Percentiles rank a stretch among this genome's conserved stretches.
Conservation (phyloP, 2,329 filamentous ascomycete genomes). For the Penicillium griseofulvum region DNA sequence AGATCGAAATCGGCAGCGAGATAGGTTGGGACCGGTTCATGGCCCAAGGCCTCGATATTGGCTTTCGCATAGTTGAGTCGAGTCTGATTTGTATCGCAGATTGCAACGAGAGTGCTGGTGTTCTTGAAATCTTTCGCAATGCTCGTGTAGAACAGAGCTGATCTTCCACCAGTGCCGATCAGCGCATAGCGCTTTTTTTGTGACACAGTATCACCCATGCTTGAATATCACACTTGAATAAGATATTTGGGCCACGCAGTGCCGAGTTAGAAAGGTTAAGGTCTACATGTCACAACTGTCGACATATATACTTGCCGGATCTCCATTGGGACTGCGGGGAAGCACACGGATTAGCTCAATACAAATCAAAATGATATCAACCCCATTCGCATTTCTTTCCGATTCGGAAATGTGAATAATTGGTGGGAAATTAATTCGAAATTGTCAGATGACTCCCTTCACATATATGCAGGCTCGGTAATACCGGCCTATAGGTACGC, state of each 20-base stretch:
- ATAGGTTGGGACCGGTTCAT: slow-evolving; percentile 54
- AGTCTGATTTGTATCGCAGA: slow-evolving; percentile 22
- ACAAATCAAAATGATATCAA: not conserved
- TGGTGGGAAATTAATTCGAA: not conserved
- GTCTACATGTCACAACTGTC: not conserved
- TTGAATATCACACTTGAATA: not conserved
- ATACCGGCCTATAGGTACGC: not conserved
- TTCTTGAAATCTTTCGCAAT: slow-evolving; percentile 17
- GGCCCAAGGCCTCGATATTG: slow-evolving; percentile 39
- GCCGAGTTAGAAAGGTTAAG: too few species aligned
- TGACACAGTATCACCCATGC: slow-evolving; percentile 11
- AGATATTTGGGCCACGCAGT: not conserved
- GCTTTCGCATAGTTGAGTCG: slow-evolving; percentile 19
- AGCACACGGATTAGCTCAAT: not conserved
- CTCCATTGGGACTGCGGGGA: not conserved
- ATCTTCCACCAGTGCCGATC: slow-evolving; percentile 29
- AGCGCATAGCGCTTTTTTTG: slow-evolving; percentile 21
- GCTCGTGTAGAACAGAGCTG: slow-evolving; percentile 19
- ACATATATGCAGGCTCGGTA: not conserved
- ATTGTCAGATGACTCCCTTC: not conserved
- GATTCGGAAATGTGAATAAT: not conserved
- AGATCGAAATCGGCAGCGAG: slow-evolving; percentile 55
- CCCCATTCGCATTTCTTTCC: not conserved
- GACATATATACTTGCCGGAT: not conserved
- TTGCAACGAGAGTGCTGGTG: slow-evolving; percentile 14